Percentiles rank a stretch among this genome's conserved stretches.
These are phyloP conservation scores for Pecoramyces ruminantium DNA, from an alignment of 192 early-diverging fungal genomes.

Conservation along the genomic window DNA sequence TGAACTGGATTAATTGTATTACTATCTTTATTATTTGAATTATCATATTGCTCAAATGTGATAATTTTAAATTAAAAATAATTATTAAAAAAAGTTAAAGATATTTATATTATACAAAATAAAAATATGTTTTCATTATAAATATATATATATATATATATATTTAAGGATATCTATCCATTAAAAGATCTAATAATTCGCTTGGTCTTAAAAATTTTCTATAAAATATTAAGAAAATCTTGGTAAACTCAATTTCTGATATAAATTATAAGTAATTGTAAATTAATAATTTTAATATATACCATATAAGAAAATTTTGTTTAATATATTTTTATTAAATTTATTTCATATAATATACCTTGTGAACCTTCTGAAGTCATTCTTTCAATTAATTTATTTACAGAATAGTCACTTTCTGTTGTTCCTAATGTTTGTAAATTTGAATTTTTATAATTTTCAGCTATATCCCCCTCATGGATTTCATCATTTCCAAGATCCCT, in stretches of 20 bases:
- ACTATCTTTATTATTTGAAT: background rate
- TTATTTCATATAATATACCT: slow-evolving; percentile 7
- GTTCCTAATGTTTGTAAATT: background rate
- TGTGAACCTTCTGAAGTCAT: slow-evolving; percentile 11
- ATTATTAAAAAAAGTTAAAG: no score
- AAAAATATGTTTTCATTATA: no score
- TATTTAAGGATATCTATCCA: slow-evolving; percentile 8
- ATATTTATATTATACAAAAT: no score
- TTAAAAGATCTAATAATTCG: slow-evolving; percentile 17
- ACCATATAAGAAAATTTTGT: no score
- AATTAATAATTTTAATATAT: no score
- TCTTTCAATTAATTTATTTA: slow-evolving; percentile 16
- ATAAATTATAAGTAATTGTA: no score
- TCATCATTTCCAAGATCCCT: background rate
- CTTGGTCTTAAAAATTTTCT: slow-evolving; percentile 18
- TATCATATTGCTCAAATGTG: slow-evolving; percentile 9
- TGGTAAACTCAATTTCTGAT: slow-evolving; percentile 19
- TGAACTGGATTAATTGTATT: slow-evolving; percentile 14
- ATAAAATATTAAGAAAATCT: slow-evolving; percentile 18
- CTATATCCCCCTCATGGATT: background rate
- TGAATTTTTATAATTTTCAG: background rate
- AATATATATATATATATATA: no score
- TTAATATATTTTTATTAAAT: background rate
- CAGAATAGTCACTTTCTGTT: slow-evolving; percentile 8
- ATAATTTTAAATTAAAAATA: no score